Evolutionary conservation across 1,284 basidiomycete species (phyloP), one percentile per base, ranked within the genome.

Genomic region (Rhodotorula sp.): DNA sequence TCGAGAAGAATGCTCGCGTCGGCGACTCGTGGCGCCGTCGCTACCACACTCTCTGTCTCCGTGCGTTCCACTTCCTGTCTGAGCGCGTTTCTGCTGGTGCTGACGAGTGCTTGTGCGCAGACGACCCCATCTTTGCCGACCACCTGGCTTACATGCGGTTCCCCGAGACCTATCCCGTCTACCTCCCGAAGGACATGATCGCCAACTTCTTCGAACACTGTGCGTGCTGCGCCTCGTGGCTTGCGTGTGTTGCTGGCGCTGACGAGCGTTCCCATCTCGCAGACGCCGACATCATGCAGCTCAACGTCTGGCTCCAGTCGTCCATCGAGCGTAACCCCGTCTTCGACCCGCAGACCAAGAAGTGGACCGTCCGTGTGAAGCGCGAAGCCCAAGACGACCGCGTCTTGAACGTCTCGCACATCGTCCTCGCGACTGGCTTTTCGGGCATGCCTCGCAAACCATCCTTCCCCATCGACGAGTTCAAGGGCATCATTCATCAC

Each of bases 371-470:
- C 39, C 78, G 78, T 34, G 77, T 83, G 48, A 66, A 72, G 47
- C 73, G 78, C 59, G 79, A 79, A 8, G 78, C 78, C 13, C 70
- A 70, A 5, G 74, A 74, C 36, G 76, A 66, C 29, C 66, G 80
- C 2, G 70, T 66, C 30, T 71, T 84, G 62, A 76, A 77, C 27
- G 82, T 79, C 11, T 79, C 80, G 54, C 81, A 83, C 60, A 73
- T 84, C 10, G 78, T 71, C 24, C 77, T 83, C 32, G 82, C 83
- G 20, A 81, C 81, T 2, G 83, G 82, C 29, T 80, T 82, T 63
- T 79, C 77, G 4, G 82, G 82, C 61, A 80, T 77, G 62, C 75
- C 82, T 7, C 75, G 69, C 56, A 29, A 81, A 11, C 82, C 83
- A 0, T 62, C 49, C 1, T 79, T 79, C 70, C 69, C 74, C 10